Evolutionary conservation across 139 green algal species (phyloP), one percentile per base, ranked within the genome.

Genomic region (Marvania coccoides): DNA sequence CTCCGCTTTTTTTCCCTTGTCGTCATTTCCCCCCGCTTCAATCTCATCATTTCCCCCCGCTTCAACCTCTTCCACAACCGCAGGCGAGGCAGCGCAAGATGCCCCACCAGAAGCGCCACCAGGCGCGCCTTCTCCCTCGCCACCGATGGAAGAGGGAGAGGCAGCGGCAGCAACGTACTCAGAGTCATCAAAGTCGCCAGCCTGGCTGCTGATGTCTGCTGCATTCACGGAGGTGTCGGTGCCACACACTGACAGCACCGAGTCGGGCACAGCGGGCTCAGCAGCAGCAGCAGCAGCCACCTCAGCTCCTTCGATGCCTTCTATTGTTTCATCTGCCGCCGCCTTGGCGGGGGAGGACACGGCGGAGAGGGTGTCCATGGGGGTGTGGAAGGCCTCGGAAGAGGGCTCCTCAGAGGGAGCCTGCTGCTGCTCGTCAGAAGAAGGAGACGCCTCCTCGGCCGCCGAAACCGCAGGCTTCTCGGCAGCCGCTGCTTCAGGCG

Each of bases 231-330:
- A 37, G 3, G 30, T 36, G 5, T 73, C 67, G 12, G 67, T 73
- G 8, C 67, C 67, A 38, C 67, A 73, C 35, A 67, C 55, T 61
- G 67, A 59, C 46, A 46, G 30, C 3, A 2, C n/a, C 1, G 4
- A 34, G 9, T 36, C 15, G 9, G 12, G 19, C 24, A 4, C 33
- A 23, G 40, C 7, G 40, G 7, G 5, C 38, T 6, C 23, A 13
- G 24, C 5, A 6, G n/a, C 26, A 53, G 10, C 5, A 23, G 15
- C 26, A 12, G 26, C 40, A 56, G 35, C 19, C 3, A 37, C 12
- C 48, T 12, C 12, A 5, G 28, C 51, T 26, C 5, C 14, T 15
- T 14, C 19, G 51, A 59, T 23, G 29, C 51, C 23, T 39, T 28
- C 3, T 4, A 37, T 13, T 59, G 26, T 19, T 8, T 28, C 3